Conservation (phyloP, 164 flowering plant species). For the Kingdonia uniflora region DNA sequence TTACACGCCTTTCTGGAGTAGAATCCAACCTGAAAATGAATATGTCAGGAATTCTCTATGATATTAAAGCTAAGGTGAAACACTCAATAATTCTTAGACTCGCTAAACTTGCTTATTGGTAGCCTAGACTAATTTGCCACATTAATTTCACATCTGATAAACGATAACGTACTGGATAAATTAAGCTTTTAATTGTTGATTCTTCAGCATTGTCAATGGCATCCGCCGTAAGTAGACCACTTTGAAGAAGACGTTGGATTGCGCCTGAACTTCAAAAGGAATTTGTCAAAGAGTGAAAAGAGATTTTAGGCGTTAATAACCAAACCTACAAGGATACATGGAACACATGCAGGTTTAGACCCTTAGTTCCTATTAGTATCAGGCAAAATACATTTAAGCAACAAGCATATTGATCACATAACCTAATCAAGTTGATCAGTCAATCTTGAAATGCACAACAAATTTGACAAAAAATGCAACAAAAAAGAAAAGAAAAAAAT, state of each 20-base stretch:
- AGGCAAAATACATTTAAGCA: too few relatives aligned
- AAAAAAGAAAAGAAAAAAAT: too few relatives aligned
- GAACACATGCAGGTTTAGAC: not conserved
- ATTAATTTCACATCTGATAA: not conserved
- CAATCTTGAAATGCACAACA: too few relatives aligned
- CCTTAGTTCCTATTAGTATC: too few relatives aligned
- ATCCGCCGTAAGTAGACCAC: constrained; percentile 62
- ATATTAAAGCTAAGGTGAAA: not conserved
- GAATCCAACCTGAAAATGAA: constrained; percentile 67
- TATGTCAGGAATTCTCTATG: not conserved
- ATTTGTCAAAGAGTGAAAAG: constrained; percentile 7
- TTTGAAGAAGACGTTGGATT: constrained; percentile 65
- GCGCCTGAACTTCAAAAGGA: constrained; percentile 57
- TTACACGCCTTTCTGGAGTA: constrained; percentile 79
- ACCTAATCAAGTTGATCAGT: too few relatives aligned
- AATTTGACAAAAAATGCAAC: too few relatives aligned
- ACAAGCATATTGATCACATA: too few relatives aligned
- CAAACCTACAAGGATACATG: not conserved
- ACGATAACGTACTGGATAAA: constrained; percentile 62
- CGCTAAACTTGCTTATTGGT: too few relatives aligned
- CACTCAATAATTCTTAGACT: not conserved
- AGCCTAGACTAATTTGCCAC: not conserved
- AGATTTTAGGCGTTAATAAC: not conserved
- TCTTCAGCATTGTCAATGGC: constrained; percentile 72
- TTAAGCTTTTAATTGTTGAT: constrained; percentile 54